A percentile compares a stretch with the other conserved stretches of the same genome.
These are phyloP conservation scores for Russula lepida DNA, from an alignment of 768 basidiomycete genomes.

Conservation along the genomic window DNA sequence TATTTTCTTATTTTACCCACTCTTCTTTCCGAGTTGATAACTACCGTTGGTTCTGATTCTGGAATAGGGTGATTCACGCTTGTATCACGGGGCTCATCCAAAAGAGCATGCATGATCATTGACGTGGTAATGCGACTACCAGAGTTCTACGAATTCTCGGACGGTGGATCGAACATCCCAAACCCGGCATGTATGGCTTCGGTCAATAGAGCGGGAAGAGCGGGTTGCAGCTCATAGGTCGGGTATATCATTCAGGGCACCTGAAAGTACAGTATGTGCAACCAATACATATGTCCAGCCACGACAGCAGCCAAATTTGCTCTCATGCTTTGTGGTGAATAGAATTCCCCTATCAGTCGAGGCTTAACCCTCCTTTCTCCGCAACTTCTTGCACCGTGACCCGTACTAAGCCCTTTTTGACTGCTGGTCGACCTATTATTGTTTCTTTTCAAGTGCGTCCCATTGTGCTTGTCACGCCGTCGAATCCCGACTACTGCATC, in stretches of 20 bases:
- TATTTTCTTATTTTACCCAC: too few relatives aligned
- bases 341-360: too few relatives aligned
- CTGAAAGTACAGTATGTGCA: not conserved
- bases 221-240: not conserved
- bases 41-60: not conserved
- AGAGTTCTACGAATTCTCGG: not conserved
- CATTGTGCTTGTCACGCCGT: slow-evolving; percentile 11
- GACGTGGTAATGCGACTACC: not conserved
- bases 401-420: slow-evolving; percentile 1
- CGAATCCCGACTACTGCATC: slow-evolving; percentile 15
- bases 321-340: slow-evolving; percentile 9
- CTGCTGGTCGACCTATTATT: not conserved
- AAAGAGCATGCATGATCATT: not conserved
- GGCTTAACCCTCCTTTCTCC: slow-evolving; percentile 4
- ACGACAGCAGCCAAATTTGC: not conserved
- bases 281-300: too few relatives aligned
- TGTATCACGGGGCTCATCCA: not conserved
- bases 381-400: not conserved
- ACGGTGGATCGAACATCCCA: not conserved
- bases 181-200: not conserved
- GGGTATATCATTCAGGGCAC: not conserved
- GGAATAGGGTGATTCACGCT: too few relatives aligned
- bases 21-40: too few relatives aligned
- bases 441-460: not conserved
- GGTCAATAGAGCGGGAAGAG: not conserved